Conservation (phyloP, 192 early-diverging fungal species). For the Piromyces finnis region DNA sequence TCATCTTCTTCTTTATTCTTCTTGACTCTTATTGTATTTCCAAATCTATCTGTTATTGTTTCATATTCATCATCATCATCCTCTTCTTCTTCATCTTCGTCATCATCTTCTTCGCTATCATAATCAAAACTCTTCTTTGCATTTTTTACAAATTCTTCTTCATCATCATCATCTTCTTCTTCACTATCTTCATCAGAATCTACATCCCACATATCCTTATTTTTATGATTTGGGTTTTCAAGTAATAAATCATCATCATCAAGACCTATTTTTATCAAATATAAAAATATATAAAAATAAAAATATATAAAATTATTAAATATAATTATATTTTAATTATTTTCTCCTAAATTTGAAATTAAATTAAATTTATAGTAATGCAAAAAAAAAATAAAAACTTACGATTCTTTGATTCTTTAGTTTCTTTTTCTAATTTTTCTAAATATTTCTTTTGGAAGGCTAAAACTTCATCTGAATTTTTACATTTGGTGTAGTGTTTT, state of each 20-base stretch:
- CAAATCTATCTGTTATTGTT: neutral
- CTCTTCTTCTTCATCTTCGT: neutral
- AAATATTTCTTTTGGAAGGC: conserved; percentile 66
- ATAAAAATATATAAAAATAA: neutral
- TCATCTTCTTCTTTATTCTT: conserved; percentile 25
- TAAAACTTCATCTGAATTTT: conserved; percentile 50
- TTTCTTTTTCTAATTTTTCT: conserved; percentile 47
- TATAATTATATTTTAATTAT: too few species aligned
- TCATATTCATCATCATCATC: neutral
- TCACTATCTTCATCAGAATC: conserved; percentile 10
- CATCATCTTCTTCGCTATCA: neutral
- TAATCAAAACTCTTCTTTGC: neutral
- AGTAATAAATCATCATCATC: conserved; percentile 26
- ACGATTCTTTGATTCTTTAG: conserved; percentile 14
- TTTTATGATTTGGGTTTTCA: conserved; percentile 24
- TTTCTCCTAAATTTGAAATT: too few species aligned
- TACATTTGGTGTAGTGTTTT: conserved; percentile 54
- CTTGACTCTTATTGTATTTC: conserved; percentile 2
- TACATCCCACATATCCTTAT: conserved; percentile 12
- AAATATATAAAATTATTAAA: neutral
- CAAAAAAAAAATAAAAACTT: conserved; percentile 5
- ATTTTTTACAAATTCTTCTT: neutral
- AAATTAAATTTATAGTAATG: too few species aligned
- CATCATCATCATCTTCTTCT: conserved; percentile 13
- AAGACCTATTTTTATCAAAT: neutral